Evolutionary conservation across 2,329 filamentous ascomycete genomes (phyloP), one percentile per base, ranked within the genome.

Genomic region (Endoconidiophora polonica): DNA sequence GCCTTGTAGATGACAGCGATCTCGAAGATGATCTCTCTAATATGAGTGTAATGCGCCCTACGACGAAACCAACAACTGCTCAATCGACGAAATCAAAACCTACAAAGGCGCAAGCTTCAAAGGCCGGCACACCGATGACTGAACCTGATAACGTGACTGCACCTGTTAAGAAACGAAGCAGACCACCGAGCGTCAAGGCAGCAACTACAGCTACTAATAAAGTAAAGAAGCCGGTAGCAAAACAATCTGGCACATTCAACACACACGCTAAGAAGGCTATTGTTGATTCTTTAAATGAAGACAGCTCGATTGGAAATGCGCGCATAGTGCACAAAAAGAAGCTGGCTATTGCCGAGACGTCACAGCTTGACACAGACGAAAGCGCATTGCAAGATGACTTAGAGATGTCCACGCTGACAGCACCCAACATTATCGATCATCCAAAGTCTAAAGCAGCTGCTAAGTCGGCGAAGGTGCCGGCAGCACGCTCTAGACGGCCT

Each of bases 21-120:
- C 18, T 36, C 3, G 50, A 52, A 18, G 51, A 53, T 42, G 51
- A 53, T 7, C 38, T 53, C 20, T 53, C 51, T 5, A 43, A 24
- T 29, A 43, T 46, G 18, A 53, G 47, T 22, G 39, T 53, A 7
- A 53, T 41, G 23, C 51, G 33, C 14, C 39, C 38, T 2, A 29
- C 44, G 6, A 18, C 33, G 7, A 18, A 18, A 18, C 16, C 16
- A 18, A 18, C 16, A 18, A 18, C 16, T 18, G 20, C 36, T 3
- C 45, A 48, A 26, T 12, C 29, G 5, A 37, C 43, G 23, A 46
- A 40, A 40, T 2, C 36, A 38, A 37, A 39, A 23, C 20, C 45
- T 12, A 18, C 41, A 22, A 47, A 47, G 45, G 36, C 33, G 16
- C 23, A 23, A n/a, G 36, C 33, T 38, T 36, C 36, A n/a, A 52